Conservation (phyloP, 2,329 filamentous ascomycete genomes). For the Knufia petricola region DNA sequence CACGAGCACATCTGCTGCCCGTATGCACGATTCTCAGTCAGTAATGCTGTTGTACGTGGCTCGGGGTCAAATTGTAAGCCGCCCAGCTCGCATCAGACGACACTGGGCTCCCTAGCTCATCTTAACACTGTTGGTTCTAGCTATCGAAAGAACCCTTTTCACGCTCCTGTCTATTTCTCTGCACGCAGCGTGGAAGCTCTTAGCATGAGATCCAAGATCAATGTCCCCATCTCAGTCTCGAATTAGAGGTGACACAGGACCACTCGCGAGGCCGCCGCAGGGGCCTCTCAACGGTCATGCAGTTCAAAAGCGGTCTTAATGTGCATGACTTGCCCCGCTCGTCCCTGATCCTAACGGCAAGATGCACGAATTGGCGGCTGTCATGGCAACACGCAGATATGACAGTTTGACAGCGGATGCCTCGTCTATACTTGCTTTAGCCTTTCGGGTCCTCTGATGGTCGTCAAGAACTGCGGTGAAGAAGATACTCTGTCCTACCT, state of each 20-base stretch:
- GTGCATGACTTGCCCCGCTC: slow-evolving; percentile 1
- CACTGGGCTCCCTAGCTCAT: neutral
- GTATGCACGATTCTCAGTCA: neutral
- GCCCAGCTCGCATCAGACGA: neutral
- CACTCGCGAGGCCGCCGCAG: neutral
- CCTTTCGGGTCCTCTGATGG: neutral
- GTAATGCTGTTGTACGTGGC: neutral
- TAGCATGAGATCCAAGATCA: neutral
- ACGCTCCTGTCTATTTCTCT: too few relatives aligned
- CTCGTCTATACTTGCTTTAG: slow-evolving; percentile 5
- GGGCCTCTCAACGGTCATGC: neutral
- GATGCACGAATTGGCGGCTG: slow-evolving; percentile 8
- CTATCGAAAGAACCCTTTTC: too few relatives aligned
- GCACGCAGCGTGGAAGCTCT: too few relatives aligned
- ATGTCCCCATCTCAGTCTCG: neutral
- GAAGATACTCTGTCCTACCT: neutral
- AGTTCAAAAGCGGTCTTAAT: slow-evolving; percentile 2
- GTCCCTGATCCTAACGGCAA: neutral
- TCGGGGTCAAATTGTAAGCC: neutral
- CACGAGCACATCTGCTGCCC: neutral
- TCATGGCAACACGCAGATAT: slow-evolving; percentile 19
- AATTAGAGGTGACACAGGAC: slow-evolving; percentile 2
- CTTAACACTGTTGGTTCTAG: neutral
- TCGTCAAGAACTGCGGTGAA: neutral
- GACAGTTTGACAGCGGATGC: slow-evolving; percentile 19